phyloP scores from a whole-genome alignment of 2,329 filamentous ascomycete species.

The Massarina eburnea region DNA sequence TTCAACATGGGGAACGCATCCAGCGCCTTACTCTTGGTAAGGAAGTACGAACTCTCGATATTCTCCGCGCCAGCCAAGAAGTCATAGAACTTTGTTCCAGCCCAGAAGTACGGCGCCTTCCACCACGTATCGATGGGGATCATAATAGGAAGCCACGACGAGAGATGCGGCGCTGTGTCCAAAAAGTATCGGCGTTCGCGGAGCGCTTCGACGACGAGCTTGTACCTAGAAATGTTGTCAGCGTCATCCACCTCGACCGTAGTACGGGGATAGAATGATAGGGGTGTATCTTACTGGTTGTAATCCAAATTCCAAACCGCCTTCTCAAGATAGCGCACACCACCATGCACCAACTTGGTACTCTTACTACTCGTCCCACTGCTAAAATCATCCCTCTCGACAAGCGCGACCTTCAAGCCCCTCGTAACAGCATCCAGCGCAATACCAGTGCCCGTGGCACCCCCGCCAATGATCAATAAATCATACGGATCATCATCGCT shows the following conservation, averaged over 20 bases:
- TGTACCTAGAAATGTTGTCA: constrained; percentile 47
- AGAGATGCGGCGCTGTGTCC: constrained; percentile 80
- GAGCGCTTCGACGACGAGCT: constrained; percentile 78
- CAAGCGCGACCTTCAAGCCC: constrained; percentile 76
- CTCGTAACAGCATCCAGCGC: constrained; percentile 79
- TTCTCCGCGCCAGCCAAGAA: constrained; percentile 82
- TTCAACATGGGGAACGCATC: constrained; percentile 89
- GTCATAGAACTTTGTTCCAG: constrained; percentile 80
- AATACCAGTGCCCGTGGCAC: constrained; percentile 78
- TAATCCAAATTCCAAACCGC: constrained; percentile 85
- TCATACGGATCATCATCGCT: constrained; percentile 65
- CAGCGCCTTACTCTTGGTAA: constrained; percentile 81
- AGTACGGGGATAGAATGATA: constrained; percentile 1
- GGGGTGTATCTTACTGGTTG: constrained; percentile 60
- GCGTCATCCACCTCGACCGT: not conserved
- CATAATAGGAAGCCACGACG: constrained; percentile 79
- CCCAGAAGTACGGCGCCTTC: constrained; percentile 80
- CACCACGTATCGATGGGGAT: constrained; percentile 81
- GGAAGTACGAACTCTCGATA: constrained; percentile 85
- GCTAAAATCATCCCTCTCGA: constrained; percentile 82
- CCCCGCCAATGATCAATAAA: constrained; percentile 75
- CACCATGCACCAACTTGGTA: constrained; percentile 84
- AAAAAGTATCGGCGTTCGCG: constrained; percentile 82
- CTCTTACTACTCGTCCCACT: constrained; percentile 83
- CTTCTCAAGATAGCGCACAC: constrained; percentile 83